Percentiles rank a stretch among this genome's conserved stretches.
Conservation (phyloP, 345 rosid species). For the Durio zibethinus region DNA sequence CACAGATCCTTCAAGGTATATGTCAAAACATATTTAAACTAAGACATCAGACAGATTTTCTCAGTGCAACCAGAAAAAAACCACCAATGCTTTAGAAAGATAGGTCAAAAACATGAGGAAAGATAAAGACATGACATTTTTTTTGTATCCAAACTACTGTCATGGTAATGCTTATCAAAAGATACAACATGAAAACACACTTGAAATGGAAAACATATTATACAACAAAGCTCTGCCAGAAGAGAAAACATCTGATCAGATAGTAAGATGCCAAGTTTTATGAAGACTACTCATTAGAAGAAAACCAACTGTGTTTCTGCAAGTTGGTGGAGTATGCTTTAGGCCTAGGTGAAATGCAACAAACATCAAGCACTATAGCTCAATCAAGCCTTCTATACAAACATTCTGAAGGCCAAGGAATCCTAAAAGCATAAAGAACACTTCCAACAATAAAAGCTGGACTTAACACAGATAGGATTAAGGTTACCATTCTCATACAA, state of each 20-base stretch:
- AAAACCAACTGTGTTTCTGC: background rate
- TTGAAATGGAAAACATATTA: background rate
- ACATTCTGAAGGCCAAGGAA: background rate
- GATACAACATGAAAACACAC: slow-evolving; percentile 1
- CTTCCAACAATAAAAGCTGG: background rate
- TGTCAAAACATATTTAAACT: background rate
- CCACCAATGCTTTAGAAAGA: background rate
- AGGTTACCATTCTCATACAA: background rate
- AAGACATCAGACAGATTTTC: background rate
- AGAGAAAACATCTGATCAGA: background rate
- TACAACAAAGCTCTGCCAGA: background rate
- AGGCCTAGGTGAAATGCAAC: background rate
- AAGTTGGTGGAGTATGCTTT: background rate
- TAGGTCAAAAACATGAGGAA: background rate
- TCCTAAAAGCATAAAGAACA: background rate
- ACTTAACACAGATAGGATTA: background rate
- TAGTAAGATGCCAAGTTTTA: background rate
- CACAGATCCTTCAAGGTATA: slow-evolving; percentile 59
- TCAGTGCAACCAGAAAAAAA: background rate
- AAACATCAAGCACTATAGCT: background rate
- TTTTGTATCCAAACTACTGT: background rate
- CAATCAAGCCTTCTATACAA: background rate
- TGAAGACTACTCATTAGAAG: background rate
- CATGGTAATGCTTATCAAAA: background rate
- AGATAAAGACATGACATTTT: background rate